Conservation (phyloP, 2,329 filamentous ascomycete genomes). For the Lachnellula arida region DNA sequence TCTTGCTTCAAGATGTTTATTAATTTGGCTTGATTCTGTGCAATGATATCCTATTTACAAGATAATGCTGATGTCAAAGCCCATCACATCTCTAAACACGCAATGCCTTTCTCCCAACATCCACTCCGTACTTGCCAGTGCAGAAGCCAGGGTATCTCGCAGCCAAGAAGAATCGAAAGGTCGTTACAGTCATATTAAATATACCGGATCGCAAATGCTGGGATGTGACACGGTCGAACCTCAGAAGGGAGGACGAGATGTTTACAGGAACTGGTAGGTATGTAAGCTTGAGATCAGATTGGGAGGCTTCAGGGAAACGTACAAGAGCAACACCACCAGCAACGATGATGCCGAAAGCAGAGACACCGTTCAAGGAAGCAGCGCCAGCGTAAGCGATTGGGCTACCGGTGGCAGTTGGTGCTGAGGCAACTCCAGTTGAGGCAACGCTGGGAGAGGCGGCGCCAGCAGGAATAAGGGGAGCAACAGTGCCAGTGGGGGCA, state of each 20-base stretch:
- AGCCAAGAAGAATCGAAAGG: slow-evolving; percentile 21
- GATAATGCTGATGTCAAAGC: slow-evolving; percentile 24
- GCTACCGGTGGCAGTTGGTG: slow-evolving; percentile 2
- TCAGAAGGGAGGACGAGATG: slow-evolving; percentile 16
- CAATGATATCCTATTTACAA: slow-evolving; percentile 25
- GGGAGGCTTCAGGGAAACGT: slow-evolving; percentile 8
- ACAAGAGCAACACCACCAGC: slow-evolving; percentile 33
- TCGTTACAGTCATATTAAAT: slow-evolving; percentile 24
- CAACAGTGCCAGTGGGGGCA: not conserved
- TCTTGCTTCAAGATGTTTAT: not conserved
- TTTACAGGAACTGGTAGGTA: slow-evolving; percentile 27
- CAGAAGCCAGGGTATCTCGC: slow-evolving; percentile 22
- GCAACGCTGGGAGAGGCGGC: not conserved
- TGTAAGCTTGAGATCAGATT: slow-evolving; percentile 13
- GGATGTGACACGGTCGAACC: slow-evolving; percentile 18
- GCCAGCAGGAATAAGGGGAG: not conserved
- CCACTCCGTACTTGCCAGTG: slow-evolving; percentile 19
- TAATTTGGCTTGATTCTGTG: slow-evolving; percentile 12
- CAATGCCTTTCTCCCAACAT: slow-evolving; percentile 11
- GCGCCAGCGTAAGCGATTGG: slow-evolving; percentile 25
- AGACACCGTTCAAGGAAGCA: slow-evolving; percentile 26
- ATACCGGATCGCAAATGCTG: slow-evolving; percentile 18
- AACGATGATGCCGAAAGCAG: slow-evolving; percentile 30
- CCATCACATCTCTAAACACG: slow-evolving; percentile 23
- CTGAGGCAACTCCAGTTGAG: slow-evolving; percentile 7